Base-by-base conservation (phyloP, 2,329 filamentous ascomycete genomes). In the Pseudopyricularia javanii region DNA sequence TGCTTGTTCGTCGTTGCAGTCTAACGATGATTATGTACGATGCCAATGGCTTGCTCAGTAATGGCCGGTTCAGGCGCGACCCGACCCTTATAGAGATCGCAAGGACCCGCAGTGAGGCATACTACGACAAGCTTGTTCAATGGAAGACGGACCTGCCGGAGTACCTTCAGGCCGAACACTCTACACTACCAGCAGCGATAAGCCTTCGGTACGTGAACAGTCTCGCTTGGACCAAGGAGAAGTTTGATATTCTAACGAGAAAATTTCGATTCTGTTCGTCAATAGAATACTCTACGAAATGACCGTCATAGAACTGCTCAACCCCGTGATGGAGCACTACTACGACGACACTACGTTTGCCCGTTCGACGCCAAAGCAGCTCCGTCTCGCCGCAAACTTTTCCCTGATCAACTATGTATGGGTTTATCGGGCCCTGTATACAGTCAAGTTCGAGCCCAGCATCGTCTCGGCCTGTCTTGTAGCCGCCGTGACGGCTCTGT, bases 361-460 rank as follows among this genome's bases (percentile, higher is more conserved):
- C 30, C 28, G 4, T 14, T 52, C 50, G 17, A 47, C 37, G 15
- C 28, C 50, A 20, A 22, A 15, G 37, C 37, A 43, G 15, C 50
- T 52, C 24, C 43, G 45, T 8, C 14, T 34, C 12, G 40, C 50
- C 11, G 37, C 24, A 17, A 47, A 15, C 20, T 52, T 47, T 20
- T 47, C 50, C 20, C 40, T 62, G 24, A 54, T 60, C 9, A 51
- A 49, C 20, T 33, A 53, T 5, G 40, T 62, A n/a, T 58, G 56
- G 51, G 60, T 59, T 50, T 64, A 61, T 17, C 61, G 63, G 35
- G 55, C 58, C n/a, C 57, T 52, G 1, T 58, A 59, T 34, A 58
- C 58, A 28, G 54, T 59, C 52, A 58, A 53, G 22, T 55, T 58
- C 43, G 61, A 61, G 35, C 57, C 57, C 45, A 62, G 59, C 54